Evolutionary conservation across 2,329 filamentous ascomycete genomes (phyloP), one percentile per base, ranked within the genome.

Genomic region (Fusarium sp.): DNA sequence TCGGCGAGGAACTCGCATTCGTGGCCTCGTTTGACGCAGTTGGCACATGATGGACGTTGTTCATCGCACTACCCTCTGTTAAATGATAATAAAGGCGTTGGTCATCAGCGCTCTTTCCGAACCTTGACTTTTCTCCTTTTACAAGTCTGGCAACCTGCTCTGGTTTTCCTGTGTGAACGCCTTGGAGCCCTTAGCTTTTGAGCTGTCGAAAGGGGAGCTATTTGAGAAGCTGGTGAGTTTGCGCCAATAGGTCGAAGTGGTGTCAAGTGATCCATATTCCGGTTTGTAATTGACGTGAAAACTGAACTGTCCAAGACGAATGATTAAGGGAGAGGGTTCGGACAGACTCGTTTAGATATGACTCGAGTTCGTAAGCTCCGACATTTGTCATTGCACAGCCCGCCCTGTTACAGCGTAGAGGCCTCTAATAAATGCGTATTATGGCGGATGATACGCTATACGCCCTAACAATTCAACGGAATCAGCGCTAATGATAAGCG

Each of bases 401-500:
- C 27, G 5, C 46, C 46, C 27, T 8, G 46, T 17, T 14, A 7
- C 0, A 29, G 9, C 22, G 22, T 24, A 46, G 42, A 46, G 44
- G 44, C 44, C 44, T 51, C 17, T 51, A 31, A 51, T 51, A 0
- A 31, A 3, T 20, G 46, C 46, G 46, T 51, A 5, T 49, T 4
- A 20, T 17, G 31, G 27, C 11, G 27, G 24, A 31, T 51, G 27
- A 51, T 31, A 51, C 46, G 46, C 46, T 51, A 51, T 51, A 51
- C 46, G 46, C 46, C 27, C 10, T 12, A 10, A n/a, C 7, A 51
- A 14, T 0, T 1, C 46, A n/a, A 51, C 27, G 1, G 10, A 31
- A 51, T 51, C 46, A 51, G 46, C 46, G 17, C 46, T 51, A 51
- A 12, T 5, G 8, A 31, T 20, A 51, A 51, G 46, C 46, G 17